Evolutionary conservation across 1,139 yeast species (phyloP).

Genomic region (Suhomyces bokatorum): DNA sequence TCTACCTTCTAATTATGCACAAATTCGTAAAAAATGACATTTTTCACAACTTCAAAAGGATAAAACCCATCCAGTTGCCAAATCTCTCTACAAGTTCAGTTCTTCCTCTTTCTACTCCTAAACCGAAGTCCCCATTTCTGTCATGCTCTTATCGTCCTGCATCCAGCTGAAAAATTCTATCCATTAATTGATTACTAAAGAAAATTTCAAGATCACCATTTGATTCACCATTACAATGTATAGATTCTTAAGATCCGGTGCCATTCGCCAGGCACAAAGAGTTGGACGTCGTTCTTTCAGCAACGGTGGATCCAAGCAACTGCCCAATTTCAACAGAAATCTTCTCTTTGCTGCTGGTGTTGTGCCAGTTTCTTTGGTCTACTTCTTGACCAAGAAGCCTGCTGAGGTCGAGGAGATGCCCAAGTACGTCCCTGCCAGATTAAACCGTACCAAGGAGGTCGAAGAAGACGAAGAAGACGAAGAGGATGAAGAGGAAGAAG

Average conservation of each 20-base stretch:
- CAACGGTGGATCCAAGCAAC: conserved; percentile 10
- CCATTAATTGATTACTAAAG: conserved; percentile 5
- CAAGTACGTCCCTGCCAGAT: conserved; percentile 11
- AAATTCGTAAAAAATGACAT: no score
- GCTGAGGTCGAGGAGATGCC: conserved; percentile 8
- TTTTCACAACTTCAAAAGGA: no score
- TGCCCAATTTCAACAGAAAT: conserved; percentile 11
- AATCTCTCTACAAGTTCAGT: no score
- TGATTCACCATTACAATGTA: conserved; percentile 11
- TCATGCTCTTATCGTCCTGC: conserved; percentile 6
- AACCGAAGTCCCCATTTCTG: background rate
- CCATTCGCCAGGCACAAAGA: conserved; percentile 16
- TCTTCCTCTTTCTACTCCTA: no score
- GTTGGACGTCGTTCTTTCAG: conserved; percentile 15
- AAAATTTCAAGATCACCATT: conserved; percentile 7
- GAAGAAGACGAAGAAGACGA: conserved; percentile 16
- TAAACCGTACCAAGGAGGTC: conserved; percentile 9
- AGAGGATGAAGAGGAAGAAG: conserved; percentile 15
- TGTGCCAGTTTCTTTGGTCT: conserved; percentile 16
- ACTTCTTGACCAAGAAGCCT: conserved; percentile 13
- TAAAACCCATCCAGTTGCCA: no score
- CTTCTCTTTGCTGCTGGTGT: conserved; percentile 17
- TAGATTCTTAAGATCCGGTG: conserved; percentile 16
- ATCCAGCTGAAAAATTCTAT: conserved; percentile 1
- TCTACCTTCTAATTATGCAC: no score